Conservation (phyloP, 2,329 filamentous ascomycete species). For the Whalleya microplaca region DNA sequence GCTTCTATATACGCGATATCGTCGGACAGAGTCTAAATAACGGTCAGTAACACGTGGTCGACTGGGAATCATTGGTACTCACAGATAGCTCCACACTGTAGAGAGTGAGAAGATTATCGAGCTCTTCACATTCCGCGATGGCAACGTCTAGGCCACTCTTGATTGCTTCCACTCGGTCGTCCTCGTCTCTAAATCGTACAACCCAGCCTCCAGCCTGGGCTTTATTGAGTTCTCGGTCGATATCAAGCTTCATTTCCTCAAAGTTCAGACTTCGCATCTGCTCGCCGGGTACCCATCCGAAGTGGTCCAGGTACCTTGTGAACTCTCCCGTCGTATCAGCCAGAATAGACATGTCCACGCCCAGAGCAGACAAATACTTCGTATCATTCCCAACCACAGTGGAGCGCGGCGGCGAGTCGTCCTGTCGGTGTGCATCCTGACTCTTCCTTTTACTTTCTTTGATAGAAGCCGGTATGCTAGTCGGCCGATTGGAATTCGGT, state of each 20-base stretch:
- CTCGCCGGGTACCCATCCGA: constrained; percentile 82
- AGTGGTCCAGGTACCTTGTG: constrained; percentile 79
- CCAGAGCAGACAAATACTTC: constrained; percentile 77
- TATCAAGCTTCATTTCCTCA: constrained; percentile 78
- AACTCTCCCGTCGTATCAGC: constrained; percentile 80
- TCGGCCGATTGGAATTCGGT: constrained; percentile 46
- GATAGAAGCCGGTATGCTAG: constrained; percentile 44
- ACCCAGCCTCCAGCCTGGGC: constrained; percentile 94
- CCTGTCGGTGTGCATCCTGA: constrained; percentile 38
- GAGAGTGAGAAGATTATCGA: constrained; percentile 90
- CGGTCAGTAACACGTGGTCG: constrained; percentile 26
- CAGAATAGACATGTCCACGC: constrained; percentile 76
- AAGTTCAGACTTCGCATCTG: constrained; percentile 75
- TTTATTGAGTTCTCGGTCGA: constrained; percentile 86
- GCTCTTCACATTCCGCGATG: constrained; percentile 93
- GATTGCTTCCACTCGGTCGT: constrained; percentile 86
- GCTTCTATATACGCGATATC: constrained; percentile 98
- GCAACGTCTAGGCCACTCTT: constrained; percentile 84
- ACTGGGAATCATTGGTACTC: constrained; percentile 42
- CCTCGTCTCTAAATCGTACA: constrained; percentile 80
- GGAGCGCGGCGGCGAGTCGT: constrained; percentile 61
- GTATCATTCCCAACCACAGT: constrained; percentile 73
- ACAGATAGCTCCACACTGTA: constrained; percentile 94
- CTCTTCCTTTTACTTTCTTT: constrained; percentile 37
- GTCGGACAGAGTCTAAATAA: constrained; percentile 80